phyloP scores from a whole-genome alignment of 2,329 filamentous ascomycete species.

The Juglanconis sp. region DNA sequence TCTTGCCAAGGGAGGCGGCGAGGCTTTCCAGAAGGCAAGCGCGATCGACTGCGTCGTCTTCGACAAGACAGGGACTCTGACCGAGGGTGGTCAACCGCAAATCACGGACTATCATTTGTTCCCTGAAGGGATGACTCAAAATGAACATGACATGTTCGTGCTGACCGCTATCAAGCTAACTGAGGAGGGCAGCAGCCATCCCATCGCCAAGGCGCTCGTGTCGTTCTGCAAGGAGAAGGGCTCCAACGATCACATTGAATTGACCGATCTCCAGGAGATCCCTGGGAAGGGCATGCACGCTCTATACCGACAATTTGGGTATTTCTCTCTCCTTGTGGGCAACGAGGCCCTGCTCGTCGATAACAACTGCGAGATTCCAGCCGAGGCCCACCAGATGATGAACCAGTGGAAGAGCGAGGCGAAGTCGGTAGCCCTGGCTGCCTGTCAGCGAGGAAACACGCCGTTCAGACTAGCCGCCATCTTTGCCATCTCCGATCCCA shows the following conservation, averaged over 20 bases:
- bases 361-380: slow-evolving; percentile 38
- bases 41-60: slow-evolving; percentile 76
- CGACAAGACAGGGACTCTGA: slow-evolving; percentile 85
- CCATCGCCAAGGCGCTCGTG: slow-evolving; percentile 68
- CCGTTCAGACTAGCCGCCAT: slow-evolving; percentile 52
- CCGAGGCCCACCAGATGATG: slow-evolving; percentile 34
- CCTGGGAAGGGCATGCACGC: slow-evolving; percentile 70
- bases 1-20: slow-evolving; percentile 77
- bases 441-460: slow-evolving; percentile 31
- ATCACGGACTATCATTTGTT: slow-evolving; percentile 56
- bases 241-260: slow-evolving; percentile 26
- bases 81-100: slow-evolving; percentile 66
- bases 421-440: slow-evolving; percentile 62
- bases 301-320: slow-evolving; percentile 35
- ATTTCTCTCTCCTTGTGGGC: slow-evolving; percentile 60
- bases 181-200: slow-evolving; percentile 72
- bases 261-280: slow-evolving; percentile 58
- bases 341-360: slow-evolving; percentile 68
- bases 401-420: slow-evolving; percentile 59
- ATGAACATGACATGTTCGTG: slow-evolving; percentile 29
- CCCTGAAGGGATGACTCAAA: slow-evolving; percentile 25
- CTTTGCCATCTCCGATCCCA: slow-evolving; percentile 76
- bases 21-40: slow-evolving; percentile 82
- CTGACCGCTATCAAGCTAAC: slow-evolving; percentile 56
- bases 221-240: slow-evolving; percentile 50